Evolutionary conservation across 2,329 filamentous ascomycete genomes (phyloP), one percentile per base, ranked within the genome.

Genomic region (Curvularia lunata): DNA sequence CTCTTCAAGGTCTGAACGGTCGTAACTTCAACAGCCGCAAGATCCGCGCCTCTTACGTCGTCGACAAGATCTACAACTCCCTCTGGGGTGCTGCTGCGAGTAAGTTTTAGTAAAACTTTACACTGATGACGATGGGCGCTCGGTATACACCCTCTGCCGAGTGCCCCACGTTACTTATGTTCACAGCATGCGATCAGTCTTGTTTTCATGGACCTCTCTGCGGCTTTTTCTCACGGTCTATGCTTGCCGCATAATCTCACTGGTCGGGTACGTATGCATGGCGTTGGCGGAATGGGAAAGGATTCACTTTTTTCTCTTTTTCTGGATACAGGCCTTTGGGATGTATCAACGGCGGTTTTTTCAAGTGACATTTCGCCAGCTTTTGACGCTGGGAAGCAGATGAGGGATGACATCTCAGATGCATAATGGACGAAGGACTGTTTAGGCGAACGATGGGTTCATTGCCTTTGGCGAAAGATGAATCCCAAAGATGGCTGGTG

Each of bases 41-140:
- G 83, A 96, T 99, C 78, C 94, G 91, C 76, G 95, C 94, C 70
- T 90, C 92, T 65, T 95, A 93, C 78, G 92, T 99, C 81, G 94
- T 98, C 78, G 95, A 99, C 80, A 94, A 94, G 74, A 92, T 99
- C 81, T 99, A 98, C 87, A 95, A 91, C 87, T 96, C 91, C 85
- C 87, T 96, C 80, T 97, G 66, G 66, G 68, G 64, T 53, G 64
- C 66, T 54, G 71, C 72, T 46, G 71, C 73, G 16, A 66, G 62
- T 62, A 72, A 58, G 48, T 67, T 70, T 23, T 74, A 64, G 68
- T 70, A 34, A 34, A 4, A 65, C 53, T 63, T 58, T 32, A 55
- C 49, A 52, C 42, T 51, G 50, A 42, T 47, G 28, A 41, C 54
- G 52, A 49, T 38, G 55, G 56, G 38, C 21, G 21, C 19, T 58